phyloP scores from a whole-genome alignment of 768 basidiomycete genomes.

The Tulasnella sp. region DNA sequence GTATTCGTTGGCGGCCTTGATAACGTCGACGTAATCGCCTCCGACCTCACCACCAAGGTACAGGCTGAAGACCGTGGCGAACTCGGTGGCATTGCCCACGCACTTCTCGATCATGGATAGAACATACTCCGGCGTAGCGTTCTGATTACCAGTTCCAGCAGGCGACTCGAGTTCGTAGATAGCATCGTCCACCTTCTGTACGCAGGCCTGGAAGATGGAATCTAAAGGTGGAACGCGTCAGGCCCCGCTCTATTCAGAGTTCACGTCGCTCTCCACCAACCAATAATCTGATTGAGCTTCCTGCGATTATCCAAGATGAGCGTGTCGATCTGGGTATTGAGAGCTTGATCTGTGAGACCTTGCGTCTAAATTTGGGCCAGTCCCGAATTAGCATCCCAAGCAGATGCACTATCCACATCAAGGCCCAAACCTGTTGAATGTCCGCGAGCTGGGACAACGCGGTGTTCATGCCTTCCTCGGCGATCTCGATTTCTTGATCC shows the following conservation, averaged over 20 bases:
- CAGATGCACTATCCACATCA: background rate
- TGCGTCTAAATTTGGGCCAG: conserved; percentile 53
- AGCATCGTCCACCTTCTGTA: conserved; percentile 94
- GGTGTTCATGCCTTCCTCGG: conserved; percentile 92
- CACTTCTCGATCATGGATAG: conserved; percentile 98
- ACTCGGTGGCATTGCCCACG: conserved; percentile 89
- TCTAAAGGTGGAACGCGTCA: conserved; percentile 49
- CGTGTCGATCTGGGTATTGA: conserved; percentile 95
- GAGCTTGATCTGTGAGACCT: conserved; percentile 81
- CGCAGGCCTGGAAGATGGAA: conserved; percentile 93
- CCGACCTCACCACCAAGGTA: conserved; percentile 82
- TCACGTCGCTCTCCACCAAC: conserved; percentile 42
- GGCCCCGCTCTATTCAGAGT: background rate
- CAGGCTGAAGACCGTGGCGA: conserved; percentile 90
- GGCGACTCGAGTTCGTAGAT: conserved; percentile 98
- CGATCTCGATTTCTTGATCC: conserved; percentile 91
- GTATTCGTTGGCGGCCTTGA: conserved; percentile 94
- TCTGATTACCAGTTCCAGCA: conserved; percentile 87
- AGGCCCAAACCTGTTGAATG: conserved; percentile 66
- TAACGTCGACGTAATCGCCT: conserved; percentile 95
- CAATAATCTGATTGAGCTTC: conserved; percentile 96
- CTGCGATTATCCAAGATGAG: conserved; percentile 95
- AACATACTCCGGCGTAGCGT: conserved; percentile 98
- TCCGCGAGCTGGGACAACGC: conserved; percentile 86
- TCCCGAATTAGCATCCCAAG: background rate